Conservation (phyloP, 768 basidiomycete genomes). For the Xerocomellus chrysenteron region DNA sequence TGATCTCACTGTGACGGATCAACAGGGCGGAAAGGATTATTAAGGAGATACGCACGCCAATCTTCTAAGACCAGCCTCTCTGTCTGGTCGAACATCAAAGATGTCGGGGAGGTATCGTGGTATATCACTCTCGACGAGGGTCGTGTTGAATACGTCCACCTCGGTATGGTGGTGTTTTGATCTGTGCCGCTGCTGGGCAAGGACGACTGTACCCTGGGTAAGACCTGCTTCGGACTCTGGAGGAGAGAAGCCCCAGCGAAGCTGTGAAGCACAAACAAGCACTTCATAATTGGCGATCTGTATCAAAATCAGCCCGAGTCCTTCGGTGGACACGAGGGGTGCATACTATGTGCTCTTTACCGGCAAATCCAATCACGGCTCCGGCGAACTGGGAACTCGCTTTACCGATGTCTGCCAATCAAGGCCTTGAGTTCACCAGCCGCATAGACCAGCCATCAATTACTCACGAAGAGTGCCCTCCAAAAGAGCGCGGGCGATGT, state of each 20-base stretch:
- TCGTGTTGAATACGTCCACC: conserved; percentile 25
- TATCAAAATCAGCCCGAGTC: not conserved
- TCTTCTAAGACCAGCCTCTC: conserved; percentile 22
- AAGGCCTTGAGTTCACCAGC: not conserved
- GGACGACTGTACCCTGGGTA: conserved; percentile 30
- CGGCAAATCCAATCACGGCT: conserved; percentile 33
- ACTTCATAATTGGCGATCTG: conserved; percentile 36
- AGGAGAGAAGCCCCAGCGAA: conserved; percentile 33
- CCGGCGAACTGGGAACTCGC: conserved; percentile 32
- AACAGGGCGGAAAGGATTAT: not conserved
- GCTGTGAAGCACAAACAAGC: conserved; percentile 36
- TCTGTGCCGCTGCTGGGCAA: conserved; percentile 24
- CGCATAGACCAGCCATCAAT: not conserved
- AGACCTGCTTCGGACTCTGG: conserved; percentile 11
- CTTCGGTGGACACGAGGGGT: not conserved
- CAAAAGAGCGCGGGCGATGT: conserved; percentile 32
- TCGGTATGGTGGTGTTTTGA: conserved; percentile 5
- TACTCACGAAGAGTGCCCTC: conserved; percentile 32
- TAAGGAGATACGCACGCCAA: conserved; percentile 26
- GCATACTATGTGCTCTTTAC: conserved; percentile 34
- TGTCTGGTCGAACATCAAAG: conserved; percentile 9
- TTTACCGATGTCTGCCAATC: conserved; percentile 34
- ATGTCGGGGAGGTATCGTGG: conserved; percentile 24
- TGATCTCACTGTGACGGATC: conserved; percentile 33
- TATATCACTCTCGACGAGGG: conserved; percentile 28